Evolutionary conservation across 805 yeast species (phyloP).

Genomic region (Spathaspora sp.): DNA sequence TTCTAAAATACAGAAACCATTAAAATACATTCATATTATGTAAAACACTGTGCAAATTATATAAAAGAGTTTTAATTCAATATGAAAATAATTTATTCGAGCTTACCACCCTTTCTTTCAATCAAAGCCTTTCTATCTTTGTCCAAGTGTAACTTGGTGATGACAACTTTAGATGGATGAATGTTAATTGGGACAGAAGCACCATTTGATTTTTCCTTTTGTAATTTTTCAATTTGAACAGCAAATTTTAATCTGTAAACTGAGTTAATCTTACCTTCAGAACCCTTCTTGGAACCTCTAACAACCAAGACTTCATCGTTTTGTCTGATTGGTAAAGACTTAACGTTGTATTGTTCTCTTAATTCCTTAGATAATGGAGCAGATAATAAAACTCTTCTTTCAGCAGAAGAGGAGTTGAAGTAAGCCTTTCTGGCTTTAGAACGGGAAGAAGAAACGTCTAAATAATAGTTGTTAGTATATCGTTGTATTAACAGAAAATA

Average conservation of each 20-base stretch:
- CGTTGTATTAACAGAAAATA: neutral
- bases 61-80: conserved; percentile 9
- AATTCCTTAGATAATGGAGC: conserved; percentile 99
- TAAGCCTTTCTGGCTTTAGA: conserved; percentile 99
- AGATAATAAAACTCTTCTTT: conserved; percentile 90
- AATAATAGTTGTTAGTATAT: conserved; percentile 27
- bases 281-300: conserved; percentile 99
- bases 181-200: conserved; percentile 95
- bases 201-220: conserved; percentile 97
- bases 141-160: conserved; percentile 97
- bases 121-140: conserved; percentile 98
- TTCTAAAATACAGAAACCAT: conserved; percentile 9
- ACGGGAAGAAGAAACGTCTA: conserved; percentile 99
- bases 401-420: conserved; percentile 96
- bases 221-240: conserved; percentile 94
- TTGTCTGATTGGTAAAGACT: conserved; percentile 95
- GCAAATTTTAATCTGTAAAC: conserved; percentile 99
- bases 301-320: conserved; percentile 93
- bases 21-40: conserved; percentile 15
- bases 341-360: conserved; percentile 94
- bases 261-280: conserved; percentile 95
- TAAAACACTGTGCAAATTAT: conserved; percentile 10
- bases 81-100: conserved; percentile 56
- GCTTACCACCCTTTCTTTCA: conserved; percentile 96
- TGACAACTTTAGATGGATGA: conserved; percentile 98